Base-by-base conservation (phyloP, 306 rosid genomes). In the Arachis hypogaea region DNA sequence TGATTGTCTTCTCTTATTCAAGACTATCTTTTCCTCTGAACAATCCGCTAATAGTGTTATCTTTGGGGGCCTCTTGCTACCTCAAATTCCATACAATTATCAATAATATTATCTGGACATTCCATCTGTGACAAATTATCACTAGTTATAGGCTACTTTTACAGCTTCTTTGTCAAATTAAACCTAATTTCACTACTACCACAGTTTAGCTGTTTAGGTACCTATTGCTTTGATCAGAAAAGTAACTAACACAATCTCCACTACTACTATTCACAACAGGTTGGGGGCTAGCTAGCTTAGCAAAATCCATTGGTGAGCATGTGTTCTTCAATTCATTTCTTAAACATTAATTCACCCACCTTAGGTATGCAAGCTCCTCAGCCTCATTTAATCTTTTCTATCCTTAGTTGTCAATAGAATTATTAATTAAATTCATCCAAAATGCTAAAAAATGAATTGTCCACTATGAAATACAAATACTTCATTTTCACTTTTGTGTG, bases 291-390 rank as follows among this genome's bases (percentile, higher is more conserved):
- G 89, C 80, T 46, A 74, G 57, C 70, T 87, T 89, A 45, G 81
- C 93, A 45, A 89, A 82, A 85, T 78, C 82, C 11, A 54, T 58
- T 7, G 81, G 41, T 42, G 95, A 81, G 80, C 88, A 85, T 38
- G 98, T 85, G 65, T 83, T 89, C 76, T 89, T 88, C 84, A 94
- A 83, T 82, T 94, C 98, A 6, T 71, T 94, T 80, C 92, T 69
- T 63, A 94, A 75, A 78, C 98, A 94, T 11, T 97, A 89, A 83
- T 94, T 94, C 47, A 94, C 98, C 98, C 97, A 94, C 73, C 97
- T 91, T 69, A 94, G 87, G 73, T 94, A 94, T 11, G 98, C 98
- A 59, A 94, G 96, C 78, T 94, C 98, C 82, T 94, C 98, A 69
- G 91, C 98, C 77, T 94, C 98, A 82, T 92, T 89, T 56, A 94